Percentiles rank a stretch among this genome's conserved stretches.
phyloP scores from a whole-genome alignment of 140 eudicot species.

The Artemisia princeps region DNA sequence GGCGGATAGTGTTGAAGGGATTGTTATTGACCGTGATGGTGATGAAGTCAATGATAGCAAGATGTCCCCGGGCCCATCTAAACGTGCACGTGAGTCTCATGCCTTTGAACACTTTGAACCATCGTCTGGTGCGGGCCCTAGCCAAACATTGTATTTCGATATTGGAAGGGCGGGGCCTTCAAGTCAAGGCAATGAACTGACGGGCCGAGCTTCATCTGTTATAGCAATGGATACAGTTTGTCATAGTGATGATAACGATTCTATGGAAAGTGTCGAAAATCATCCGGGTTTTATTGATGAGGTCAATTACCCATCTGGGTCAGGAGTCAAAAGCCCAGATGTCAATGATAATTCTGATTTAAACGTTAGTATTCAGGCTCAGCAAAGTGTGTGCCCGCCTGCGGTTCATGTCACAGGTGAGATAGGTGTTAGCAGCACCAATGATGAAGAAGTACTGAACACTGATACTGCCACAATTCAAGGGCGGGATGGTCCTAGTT shows the following conservation, averaged over 20 bases:
- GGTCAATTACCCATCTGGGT: slow-evolving; percentile 40
- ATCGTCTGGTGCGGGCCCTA: slow-evolving; percentile 80
- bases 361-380: slow-evolving; percentile 71
- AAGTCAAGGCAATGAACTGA: slow-evolving; percentile 41
- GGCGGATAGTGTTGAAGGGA: slow-evolving; percentile 80
- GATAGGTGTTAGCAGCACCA: slow-evolving; percentile 87
- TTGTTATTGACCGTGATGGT: slow-evolving; percentile 91
- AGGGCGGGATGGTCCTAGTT: slow-evolving; percentile 60
- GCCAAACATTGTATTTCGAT: slow-evolving; percentile 54
- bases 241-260: slow-evolving; percentile 52
- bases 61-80: slow-evolving; percentile 69
- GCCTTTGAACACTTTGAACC: slow-evolving; percentile 34
- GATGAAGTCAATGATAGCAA: slow-evolving; percentile 77
- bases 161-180: slow-evolving; percentile 40
- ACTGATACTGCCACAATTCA: slow-evolving; percentile 51
- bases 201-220: slow-evolving; percentile 80
- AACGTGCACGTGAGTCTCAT: slow-evolving; percentile 57
- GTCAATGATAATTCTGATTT: slow-evolving; percentile 55
- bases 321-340: slow-evolving; percentile 45
- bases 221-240: slow-evolving; percentile 77
- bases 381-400: slow-evolving; percentile 74
- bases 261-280: slow-evolving; percentile 96
- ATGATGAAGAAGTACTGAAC: slow-evolving; percentile 75
- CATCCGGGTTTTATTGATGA: slow-evolving; percentile 69
- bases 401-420: slow-evolving; percentile 42